Percentiles rank a stretch among this genome's conserved stretches.
phyloP scores from a whole-genome alignment of 2,329 filamentous ascomycete genomes.

The Exophiala xenobiotica region DNA sequence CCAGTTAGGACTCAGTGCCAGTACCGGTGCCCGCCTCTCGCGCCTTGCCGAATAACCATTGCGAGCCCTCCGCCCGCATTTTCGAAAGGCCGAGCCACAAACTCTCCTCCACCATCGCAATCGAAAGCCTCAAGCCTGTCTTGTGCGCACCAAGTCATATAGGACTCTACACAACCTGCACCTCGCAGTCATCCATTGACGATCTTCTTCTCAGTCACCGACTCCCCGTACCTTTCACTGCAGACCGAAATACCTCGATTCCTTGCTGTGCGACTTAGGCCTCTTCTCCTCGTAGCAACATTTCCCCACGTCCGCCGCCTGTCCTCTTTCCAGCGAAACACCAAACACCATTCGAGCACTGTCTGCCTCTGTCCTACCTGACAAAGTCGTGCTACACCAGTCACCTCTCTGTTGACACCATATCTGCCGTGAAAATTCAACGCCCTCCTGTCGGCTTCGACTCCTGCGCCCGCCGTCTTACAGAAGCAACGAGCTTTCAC shows the following conservation, averaged over 20 bases:
- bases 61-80: constrained; percentile 1
- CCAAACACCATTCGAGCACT: constrained; percentile 7
- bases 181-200: background rate
- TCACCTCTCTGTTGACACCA: constrained; percentile 2
- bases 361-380: constrained; percentile 20
- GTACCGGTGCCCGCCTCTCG: background rate
- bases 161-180: background rate
- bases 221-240: background rate
- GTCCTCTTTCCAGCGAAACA: constrained; percentile 3
- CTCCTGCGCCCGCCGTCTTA: constrained; percentile 15
- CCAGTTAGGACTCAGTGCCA: background rate
- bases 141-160: background rate
- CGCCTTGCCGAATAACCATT: background rate
- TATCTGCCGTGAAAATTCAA: constrained; percentile 1
- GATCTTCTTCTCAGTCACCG: background rate
- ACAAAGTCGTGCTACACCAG: constrained; percentile 18
- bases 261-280: constrained; percentile 1
- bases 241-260: background rate
- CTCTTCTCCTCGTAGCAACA: background rate
- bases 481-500: background rate
- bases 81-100: too few relatives aligned
- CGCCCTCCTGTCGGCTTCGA: constrained; percentile 3
- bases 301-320: constrained; percentile 1
- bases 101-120: background rate
- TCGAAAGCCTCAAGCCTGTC: too few relatives aligned